A percentile compares a stretch with the other conserved stretches of the same genome.
phyloP scores from a whole-genome alignment of 805 yeast species.

The Candida succiphila region DNA sequence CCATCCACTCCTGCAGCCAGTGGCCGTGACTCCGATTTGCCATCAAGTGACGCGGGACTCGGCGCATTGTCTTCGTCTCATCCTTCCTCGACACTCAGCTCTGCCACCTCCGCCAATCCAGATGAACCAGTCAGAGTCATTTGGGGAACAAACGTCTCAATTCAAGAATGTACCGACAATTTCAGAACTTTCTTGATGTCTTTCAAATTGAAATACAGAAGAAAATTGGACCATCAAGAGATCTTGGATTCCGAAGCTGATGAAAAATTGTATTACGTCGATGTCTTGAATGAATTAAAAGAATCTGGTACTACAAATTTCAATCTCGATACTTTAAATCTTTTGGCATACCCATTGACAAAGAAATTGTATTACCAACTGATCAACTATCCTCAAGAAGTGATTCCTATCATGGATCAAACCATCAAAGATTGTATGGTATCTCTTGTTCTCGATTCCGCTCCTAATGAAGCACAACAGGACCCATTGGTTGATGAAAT shows the following conservation, averaged over 20 bases:
- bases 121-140: constrained; percentile 83
- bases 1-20: constrained; percentile 21
- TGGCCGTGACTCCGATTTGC: constrained; percentile 5
- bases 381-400: constrained; percentile 91
- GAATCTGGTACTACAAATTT: constrained; percentile 72
- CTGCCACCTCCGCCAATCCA: constrained; percentile 19
- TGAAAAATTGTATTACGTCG: constrained; percentile 65
- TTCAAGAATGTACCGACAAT: constrained; percentile 72
- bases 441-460: constrained; percentile 50
- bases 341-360: constrained; percentile 67
- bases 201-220: constrained; percentile 71
- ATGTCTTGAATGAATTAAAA: constrained; percentile 64
- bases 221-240: constrained; percentile 31
- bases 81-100: constrained; percentile 8
- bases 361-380: constrained; percentile 76
- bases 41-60: constrained; percentile 14
- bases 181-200: constrained; percentile 80
- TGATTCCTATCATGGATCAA: constrained; percentile 96
- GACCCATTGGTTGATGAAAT: constrained; percentile 52
- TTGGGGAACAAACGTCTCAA: constrained; percentile 97
- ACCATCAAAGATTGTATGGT: constrained; percentile 85
- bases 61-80: constrained; percentile 7
- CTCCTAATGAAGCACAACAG: constrained; percentile 22
- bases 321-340: constrained; percentile 74
- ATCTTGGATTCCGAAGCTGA: constrained; percentile 43